Conservation (phyloP, 257 asterid species). For the Datura wrightii region DNA sequence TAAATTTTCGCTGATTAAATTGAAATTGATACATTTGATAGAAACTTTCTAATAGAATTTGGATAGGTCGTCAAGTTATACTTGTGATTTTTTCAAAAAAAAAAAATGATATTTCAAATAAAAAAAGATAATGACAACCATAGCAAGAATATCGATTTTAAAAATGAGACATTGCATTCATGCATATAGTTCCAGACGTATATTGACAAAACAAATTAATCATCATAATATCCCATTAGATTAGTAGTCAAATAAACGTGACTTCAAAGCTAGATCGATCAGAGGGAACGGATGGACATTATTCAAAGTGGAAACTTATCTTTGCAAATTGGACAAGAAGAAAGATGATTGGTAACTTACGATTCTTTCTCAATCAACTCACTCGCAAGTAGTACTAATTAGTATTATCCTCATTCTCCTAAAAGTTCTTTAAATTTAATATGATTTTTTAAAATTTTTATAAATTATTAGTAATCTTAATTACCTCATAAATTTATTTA, state of each 20-base stretch:
- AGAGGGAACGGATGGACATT: neutral
- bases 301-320: constrained; percentile 16
- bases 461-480: too few species aligned
- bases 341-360: neutral
- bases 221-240: neutral
- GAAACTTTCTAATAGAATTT: too few species aligned
- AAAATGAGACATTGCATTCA: neutral
- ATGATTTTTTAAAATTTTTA: too few species aligned
- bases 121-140: neutral
- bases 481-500: too few species aligned
- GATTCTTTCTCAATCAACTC: neutral
- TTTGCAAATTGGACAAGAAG: neutral
- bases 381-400: neutral
- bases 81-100: neutral
- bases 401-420: neutral
- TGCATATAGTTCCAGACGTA: neutral
- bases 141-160: neutral
- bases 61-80: neutral
- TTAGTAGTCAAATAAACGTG: neutral
- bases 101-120: neutral
- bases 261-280: neutral
- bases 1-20: too few species aligned
- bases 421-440: too few species aligned
- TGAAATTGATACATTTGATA: too few species aligned
- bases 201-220: neutral